Evolutionary conservation across 495 filamentous ascomycete species (phyloP), one percentile per base, ranked within the genome.

Genomic region (Monascus purpureus): DNA sequence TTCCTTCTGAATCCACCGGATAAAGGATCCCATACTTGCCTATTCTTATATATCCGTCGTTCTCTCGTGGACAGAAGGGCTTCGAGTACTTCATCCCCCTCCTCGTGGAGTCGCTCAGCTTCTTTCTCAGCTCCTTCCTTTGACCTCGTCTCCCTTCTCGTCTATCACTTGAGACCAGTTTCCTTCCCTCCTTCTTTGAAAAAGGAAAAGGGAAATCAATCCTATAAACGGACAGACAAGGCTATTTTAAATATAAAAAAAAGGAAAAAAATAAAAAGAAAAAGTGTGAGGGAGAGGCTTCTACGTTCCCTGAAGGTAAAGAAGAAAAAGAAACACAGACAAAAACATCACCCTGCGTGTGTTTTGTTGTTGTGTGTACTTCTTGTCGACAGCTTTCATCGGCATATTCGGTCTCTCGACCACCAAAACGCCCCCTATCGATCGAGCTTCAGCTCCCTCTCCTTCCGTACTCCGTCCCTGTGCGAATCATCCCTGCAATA

Each of bases 391-490:
- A 49, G 42, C n/a, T 43, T 52, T 38, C 45, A 47, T 46, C 49
- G 37, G 47, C 50, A 50, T 36, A 52, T 46, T 60, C 51, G 53
- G 48, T 57, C 51, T 45, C 56, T 61, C n/a, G n/a, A n/a, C n/a
- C n/a, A n/a, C n/a, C n/a, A n/a, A n/a, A n/a, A n/a, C n/a, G n/a
- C n/a, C n/a, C n/a, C 46, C 48, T 41, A 41, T 43, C 40, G 16
- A 41, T n/a, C 32, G 19, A 56, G 44, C 49, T 45, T 53, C 51
- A 40, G 52, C 44, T 47, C 40, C 47, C 47, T 46, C 33, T 38
- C 37, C 43, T 49, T 41, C 34, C 30, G 45, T 41, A 28, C 26
- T 8, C 13, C 25, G n/a, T 4, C 4, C n/a, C 25, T n/a, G 3
- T 13, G 25, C n/a, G n/a, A n/a, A n/a, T n/a, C n/a, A n/a, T n/a